These are phyloP conservation scores for Poa pratensis DNA, from an alignment of 176 grass and related monocot genomes.

Conservation along the genomic window DNA sequence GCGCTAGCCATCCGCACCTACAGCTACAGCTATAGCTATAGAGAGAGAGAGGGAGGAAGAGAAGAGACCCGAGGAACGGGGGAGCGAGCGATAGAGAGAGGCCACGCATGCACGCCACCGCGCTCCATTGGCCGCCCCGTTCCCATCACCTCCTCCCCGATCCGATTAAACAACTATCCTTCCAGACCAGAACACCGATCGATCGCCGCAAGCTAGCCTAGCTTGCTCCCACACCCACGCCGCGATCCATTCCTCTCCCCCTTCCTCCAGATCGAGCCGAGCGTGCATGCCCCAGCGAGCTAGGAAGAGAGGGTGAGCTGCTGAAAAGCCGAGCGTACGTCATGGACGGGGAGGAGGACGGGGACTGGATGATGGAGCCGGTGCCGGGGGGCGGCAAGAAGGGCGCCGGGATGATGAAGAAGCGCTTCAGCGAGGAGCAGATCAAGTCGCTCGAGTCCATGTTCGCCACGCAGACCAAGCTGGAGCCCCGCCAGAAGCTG, in stretches of 20 bases:
- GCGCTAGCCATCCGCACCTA: slow-evolving; percentile 8
- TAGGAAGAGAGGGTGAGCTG: no score
- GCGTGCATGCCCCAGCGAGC: background rate
- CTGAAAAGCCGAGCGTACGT: no score
- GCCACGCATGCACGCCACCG: slow-evolving; percentile 56
- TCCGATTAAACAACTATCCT: slow-evolving; percentile 42
- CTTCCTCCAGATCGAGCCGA: background rate
- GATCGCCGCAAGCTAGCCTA: background rate
- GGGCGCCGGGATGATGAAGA: slow-evolving; percentile 51
- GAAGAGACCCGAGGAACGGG: background rate
- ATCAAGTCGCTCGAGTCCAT: slow-evolving; percentile 99
- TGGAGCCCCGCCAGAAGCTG: slow-evolving; percentile 95
- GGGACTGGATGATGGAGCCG: slow-evolving; percentile 70
- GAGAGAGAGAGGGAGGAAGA: background rate
- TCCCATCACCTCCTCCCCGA: slow-evolving; percentile 38
- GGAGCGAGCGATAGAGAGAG: slow-evolving; percentile 9
- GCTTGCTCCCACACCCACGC: background rate
- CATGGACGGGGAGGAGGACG: slow-evolving; percentile 81
- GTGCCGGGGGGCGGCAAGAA: slow-evolving; percentile 17
- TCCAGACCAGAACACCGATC: background rate
- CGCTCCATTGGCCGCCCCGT: slow-evolving; percentile 52
- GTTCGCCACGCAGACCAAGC: slow-evolving; percentile 95
- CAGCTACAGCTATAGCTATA: slow-evolving; percentile 2
- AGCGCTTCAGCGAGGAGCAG: slow-evolving; percentile 97
- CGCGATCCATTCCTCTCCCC: slow-evolving; percentile 7